Base-by-base conservation (phyloP, 768 basidiomycete species). In the Kwoniella sp. region DNA sequence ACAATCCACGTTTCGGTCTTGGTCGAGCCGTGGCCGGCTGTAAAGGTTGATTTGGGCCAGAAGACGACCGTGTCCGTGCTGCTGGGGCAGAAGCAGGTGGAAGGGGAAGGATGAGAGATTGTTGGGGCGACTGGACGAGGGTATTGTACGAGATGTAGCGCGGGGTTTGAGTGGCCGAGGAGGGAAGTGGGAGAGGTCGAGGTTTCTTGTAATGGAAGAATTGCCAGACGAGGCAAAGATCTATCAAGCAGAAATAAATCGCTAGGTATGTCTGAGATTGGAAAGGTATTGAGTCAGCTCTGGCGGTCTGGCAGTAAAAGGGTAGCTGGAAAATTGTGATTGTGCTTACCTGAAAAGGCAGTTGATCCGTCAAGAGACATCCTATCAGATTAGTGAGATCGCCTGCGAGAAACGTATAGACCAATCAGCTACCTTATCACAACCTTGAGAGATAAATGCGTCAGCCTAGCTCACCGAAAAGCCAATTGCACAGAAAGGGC, bases 401-500 rank as follows among this genome's bases (percentile, higher is more conserved):
- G 53, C 95, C 95, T 90, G 77, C 26, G n/a, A n/a, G n/a, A 9
- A 33, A 10, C 10, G 30, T 26, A 51, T 36, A 1, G 10, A 25
- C 6, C 8, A 9, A 19, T 64, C 29, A 50, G 40, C 47, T 37
- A 30, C 19, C 22, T 44, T 55, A 13, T 50, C 29, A 27, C 15
- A 21, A 13, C n/a, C 47, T 44, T 44, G 17, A 1, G 25, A 15
- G 24, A 4, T 30, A 44, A 15, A n/a, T 15, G 12, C 33, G 7
- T 2, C 9, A 52, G 17, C 19, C 12, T 17, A n/a, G 80, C 85
- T 72, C 73, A 92, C 92, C 93, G 24, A 91, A 83, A 62, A 93
- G 82, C 96, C 96, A 99, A 71, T 91, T 96, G 66, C 87, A 84
- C 58, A 99, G 84, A 80, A 99, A 99, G 0, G 94, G 92, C 19